Conservation (phyloP, 768 basidiomycete genomes). For the Agrocybe pediades region DNA sequence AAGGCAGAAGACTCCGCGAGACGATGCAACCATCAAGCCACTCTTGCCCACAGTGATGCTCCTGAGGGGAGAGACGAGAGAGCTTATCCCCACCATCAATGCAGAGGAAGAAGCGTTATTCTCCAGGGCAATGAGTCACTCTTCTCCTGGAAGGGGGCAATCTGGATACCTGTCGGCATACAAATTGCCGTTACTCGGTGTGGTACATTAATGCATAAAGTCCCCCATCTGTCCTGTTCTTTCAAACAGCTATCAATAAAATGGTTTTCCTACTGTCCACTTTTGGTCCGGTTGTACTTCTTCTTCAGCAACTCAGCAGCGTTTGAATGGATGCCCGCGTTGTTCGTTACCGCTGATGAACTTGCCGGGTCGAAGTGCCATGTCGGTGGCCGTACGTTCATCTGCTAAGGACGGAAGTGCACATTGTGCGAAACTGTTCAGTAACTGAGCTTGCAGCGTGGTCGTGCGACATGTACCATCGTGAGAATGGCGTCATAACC, state of each 20-base stretch:
- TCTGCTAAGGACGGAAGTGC: no score
- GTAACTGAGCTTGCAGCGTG: no score
- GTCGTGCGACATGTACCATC: no score
- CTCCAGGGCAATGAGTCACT: neutral
- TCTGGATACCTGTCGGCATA: neutral
- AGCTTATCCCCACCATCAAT: neutral
- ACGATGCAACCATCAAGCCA: neutral
- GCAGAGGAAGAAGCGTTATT: conserved; percentile 6
- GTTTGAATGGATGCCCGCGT: no score
- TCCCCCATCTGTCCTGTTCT: neutral
- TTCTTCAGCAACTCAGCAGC: no score
- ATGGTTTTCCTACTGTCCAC: no score
- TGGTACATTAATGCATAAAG: neutral
- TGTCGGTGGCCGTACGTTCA: no score
- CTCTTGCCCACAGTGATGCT: neutral
- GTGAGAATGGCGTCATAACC: no score
- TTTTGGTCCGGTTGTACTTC: no score
- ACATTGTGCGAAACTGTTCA: no score
- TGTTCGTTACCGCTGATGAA: neutral
- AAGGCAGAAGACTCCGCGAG: neutral
- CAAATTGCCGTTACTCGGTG: conserved; percentile 2
- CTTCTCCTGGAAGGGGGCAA: neutral
- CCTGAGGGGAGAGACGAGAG: neutral
- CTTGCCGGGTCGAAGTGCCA: neutral
- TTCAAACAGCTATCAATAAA: neutral